These are phyloP conservation scores for Rhododendron mucronatum DNA, from an alignment of 148 eudicot genomes.

Conservation along the genomic window DNA sequence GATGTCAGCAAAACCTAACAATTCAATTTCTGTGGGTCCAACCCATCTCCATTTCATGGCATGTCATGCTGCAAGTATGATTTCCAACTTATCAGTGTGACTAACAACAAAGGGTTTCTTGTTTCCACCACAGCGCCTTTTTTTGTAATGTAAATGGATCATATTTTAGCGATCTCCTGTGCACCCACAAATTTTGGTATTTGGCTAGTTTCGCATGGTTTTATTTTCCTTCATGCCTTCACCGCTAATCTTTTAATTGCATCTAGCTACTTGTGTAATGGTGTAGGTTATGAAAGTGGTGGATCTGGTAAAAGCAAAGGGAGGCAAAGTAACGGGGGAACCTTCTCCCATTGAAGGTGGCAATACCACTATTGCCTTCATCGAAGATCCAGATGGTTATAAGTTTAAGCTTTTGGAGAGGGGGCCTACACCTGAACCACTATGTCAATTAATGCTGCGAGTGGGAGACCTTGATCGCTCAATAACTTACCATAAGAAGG, in stretches of 20 bases:
- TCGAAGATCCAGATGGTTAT: constrained; percentile 84
- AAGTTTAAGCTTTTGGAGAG: constrained; percentile 68
- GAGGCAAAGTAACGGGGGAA: constrained; percentile 67
- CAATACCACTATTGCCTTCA: constrained; percentile 43
- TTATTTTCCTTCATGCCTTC: background rate
- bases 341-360: constrained; percentile 78
- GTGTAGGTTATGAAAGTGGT: constrained; percentile 63
- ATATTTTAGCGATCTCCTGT: background rate
- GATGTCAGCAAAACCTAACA: background rate
- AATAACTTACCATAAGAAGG: constrained; percentile 67
- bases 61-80: background rate
- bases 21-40: background rate
- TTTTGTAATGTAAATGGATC: background rate
- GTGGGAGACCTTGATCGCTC: constrained; percentile 79
- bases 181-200: background rate
- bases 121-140: background rate
- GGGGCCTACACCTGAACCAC: constrained; percentile 49
- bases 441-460: constrained; percentile 74
- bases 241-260: background rate
- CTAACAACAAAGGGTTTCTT: background rate
- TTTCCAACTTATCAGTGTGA: background rate
- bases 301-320: constrained; percentile 65
- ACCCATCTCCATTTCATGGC: background rate
- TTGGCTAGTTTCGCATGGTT: background rate
- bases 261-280: constrained; percentile 14